phyloP scores from a whole-genome alignment of 805 yeast species.

The Tetrapisispora fleetii region DNA sequence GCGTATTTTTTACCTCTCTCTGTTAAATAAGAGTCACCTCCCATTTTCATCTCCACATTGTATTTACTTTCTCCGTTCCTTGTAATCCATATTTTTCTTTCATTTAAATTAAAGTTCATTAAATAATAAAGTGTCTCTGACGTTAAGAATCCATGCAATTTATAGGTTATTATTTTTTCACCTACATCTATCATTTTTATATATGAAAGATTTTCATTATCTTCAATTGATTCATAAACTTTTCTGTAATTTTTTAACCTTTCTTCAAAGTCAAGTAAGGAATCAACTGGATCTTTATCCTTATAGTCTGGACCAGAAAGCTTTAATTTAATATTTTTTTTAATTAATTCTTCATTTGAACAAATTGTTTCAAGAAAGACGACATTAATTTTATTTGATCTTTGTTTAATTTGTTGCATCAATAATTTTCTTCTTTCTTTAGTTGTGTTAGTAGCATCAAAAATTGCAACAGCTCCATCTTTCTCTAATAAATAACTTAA shows the following conservation, averaged over 20 bases:
- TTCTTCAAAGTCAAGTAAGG: constrained; percentile 72
- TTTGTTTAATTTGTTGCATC: constrained; percentile 43
- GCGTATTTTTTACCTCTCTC: constrained; percentile 69
- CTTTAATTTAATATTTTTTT: constrained; percentile 74
- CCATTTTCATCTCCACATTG: constrained; percentile 75
- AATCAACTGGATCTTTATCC: constrained; percentile 70
- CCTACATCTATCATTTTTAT: constrained; percentile 96
- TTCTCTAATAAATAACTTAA: constrained; percentile 72
- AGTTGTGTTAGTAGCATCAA: constrained; percentile 77
- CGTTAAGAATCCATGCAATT: constrained; percentile 78
- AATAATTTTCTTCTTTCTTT: constrained; percentile 51
- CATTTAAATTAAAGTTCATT: constrained; percentile 77
- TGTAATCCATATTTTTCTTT: constrained; percentile 89
- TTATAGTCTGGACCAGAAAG: constrained; percentile 88
- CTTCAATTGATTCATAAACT: constrained; percentile 86
- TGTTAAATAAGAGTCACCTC: constrained; percentile 83
- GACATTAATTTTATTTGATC: constrained; percentile 61
- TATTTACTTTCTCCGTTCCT: constrained; percentile 91
- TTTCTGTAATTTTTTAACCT: constrained; percentile 75
- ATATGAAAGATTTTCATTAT: constrained; percentile 64
- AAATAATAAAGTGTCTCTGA: constrained; percentile 89
- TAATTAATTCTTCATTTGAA: constrained; percentile 66
- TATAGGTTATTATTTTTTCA: constrained; percentile 82
- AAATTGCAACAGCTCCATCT: constrained; percentile 85
- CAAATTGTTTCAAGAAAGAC: constrained; percentile 82